Conservation (phyloP, 2,329 filamentous ascomycete genomes). For the Fusarium bactridioides region DNA sequence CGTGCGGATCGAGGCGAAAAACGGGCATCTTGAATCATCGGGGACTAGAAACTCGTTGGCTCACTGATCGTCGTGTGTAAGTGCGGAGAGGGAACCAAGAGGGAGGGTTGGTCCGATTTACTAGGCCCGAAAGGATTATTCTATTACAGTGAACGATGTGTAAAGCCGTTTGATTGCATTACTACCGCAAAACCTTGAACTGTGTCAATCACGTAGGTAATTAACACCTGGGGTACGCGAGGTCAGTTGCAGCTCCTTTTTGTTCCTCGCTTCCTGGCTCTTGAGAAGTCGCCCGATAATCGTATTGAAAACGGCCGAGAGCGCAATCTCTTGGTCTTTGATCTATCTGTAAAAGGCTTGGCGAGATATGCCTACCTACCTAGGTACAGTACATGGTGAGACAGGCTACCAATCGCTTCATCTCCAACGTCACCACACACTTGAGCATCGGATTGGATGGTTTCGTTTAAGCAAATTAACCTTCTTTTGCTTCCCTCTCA, state of each 20-base stretch:
- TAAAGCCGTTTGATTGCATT: constrained; percentile 33
- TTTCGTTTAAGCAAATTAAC: neutral
- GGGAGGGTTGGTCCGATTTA: constrained; percentile 3
- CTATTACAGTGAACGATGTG: constrained; percentile 31
- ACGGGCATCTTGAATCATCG: constrained; percentile 16
- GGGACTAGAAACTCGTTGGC: constrained; percentile 9
- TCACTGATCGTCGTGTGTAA: constrained; percentile 18
- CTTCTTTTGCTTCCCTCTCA: neutral
- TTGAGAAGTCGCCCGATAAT: constrained; percentile 2
- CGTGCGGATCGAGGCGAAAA: constrained; percentile 1
- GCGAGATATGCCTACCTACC: neutral
- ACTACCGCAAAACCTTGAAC: constrained; percentile 16
- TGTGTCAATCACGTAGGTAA: neutral
- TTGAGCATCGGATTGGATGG: neutral
- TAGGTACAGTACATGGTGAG: neutral
- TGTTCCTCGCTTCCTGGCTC: neutral
- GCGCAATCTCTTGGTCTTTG: neutral
- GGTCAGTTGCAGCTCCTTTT: neutral
- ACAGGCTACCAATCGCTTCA: neutral
- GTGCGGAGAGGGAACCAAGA: constrained; percentile 23
- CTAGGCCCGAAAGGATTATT: constrained; percentile 16
- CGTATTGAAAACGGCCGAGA: neutral
- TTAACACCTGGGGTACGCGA: constrained; percentile 8
- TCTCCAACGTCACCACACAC: neutral
- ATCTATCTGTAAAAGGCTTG: constrained; percentile 19